phyloP scores from a whole-genome alignment of 345 rosid species.

The Nasturtium officinale region DNA sequence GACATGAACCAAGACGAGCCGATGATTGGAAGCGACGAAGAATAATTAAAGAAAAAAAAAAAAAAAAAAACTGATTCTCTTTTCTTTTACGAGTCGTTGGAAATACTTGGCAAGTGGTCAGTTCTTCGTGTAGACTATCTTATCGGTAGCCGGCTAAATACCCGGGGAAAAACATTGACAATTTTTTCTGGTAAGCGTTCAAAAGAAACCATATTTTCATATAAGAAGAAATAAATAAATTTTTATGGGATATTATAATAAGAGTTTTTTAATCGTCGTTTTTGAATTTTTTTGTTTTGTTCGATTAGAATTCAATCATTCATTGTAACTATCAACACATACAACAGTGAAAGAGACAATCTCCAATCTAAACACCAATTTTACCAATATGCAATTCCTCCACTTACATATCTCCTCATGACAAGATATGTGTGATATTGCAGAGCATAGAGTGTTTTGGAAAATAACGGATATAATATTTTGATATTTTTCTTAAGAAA shows the following conservation, averaged over 20 bases:
- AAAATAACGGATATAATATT: background rate
- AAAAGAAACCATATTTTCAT: constrained; percentile 17
- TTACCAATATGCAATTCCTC: background rate
- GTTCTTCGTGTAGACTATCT: constrained; percentile 8
- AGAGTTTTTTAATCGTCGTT: background rate
- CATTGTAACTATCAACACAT: background rate
- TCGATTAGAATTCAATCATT: background rate
- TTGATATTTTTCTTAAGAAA: background rate
- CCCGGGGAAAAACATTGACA: background rate
- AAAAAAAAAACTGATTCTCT: constrained; percentile 28
- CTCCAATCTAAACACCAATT: background rate
- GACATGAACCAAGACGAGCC: constrained; percentile 48
- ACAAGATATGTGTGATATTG: background rate
- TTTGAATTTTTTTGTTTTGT: background rate
- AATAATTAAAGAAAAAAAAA: no score
- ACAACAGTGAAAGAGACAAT: background rate
- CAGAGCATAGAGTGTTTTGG: background rate
- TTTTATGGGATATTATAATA: constrained; percentile 1
- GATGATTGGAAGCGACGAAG: constrained; percentile 56
- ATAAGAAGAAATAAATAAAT: background rate
- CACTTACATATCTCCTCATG: background rate
- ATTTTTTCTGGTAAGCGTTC: constrained; percentile 29
- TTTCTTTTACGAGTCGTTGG: constrained; percentile 3
- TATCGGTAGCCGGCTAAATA: constrained; percentile 3
- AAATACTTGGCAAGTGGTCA: constrained; percentile 25